These are phyloP conservation scores for Teratosphaeria gauchensis DNA, from an alignment of 2,329 filamentous ascomycete species.

Conservation along the genomic window DNA sequence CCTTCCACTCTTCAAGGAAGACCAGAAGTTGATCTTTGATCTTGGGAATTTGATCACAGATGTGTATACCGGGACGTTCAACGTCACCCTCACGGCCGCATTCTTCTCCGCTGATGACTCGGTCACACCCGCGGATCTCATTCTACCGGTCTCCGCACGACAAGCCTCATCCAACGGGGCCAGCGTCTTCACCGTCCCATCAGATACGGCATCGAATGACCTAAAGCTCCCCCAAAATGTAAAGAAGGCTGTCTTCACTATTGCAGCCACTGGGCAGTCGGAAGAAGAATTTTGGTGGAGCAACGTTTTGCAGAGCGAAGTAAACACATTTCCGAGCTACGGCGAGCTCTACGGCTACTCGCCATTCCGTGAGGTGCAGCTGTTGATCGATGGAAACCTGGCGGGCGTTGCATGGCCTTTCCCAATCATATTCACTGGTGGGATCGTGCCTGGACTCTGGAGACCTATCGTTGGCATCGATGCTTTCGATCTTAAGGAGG, in stretches of 20 bases:
- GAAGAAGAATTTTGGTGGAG: slow-evolving; percentile 80
- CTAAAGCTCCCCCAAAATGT: slow-evolving; percentile 57
- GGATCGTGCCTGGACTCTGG: slow-evolving; percentile 67
- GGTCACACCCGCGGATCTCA: slow-evolving; percentile 47
- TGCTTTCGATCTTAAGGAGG: slow-evolving; percentile 67
- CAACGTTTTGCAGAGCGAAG: slow-evolving; percentile 58
- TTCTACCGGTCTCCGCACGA: slow-evolving; percentile 55
- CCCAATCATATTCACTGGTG: slow-evolving; percentile 73
- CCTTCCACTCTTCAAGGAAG: slow-evolving; percentile 55
- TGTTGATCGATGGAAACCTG: slow-evolving; percentile 61
- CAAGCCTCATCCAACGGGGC: slow-evolving; percentile 41
- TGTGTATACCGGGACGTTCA: slow-evolving; percentile 63
- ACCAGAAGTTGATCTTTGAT: slow-evolving; percentile 71
- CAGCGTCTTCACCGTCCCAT: slow-evolving; percentile 60
- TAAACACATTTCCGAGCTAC: slow-evolving; percentile 45
- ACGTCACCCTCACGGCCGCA: slow-evolving; percentile 63
- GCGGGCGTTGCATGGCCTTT: slow-evolving; percentile 75
- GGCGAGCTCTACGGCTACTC: slow-evolving; percentile 54
- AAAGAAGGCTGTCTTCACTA: slow-evolving; percentile 60
- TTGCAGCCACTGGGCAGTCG: slow-evolving; percentile 68
- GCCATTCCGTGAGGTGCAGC: slow-evolving; percentile 68
- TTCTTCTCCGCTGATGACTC: slow-evolving; percentile 50
- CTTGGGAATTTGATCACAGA: slow-evolving; percentile 63
- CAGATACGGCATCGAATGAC: slow-evolving; percentile 49
- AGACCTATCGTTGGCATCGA: slow-evolving; percentile 69